Evolutionary conservation across 176 grass and related monocot species (phyloP), one percentile per base, ranked within the genome.

Genomic region (Tillandsia leiboldiana): DNA sequence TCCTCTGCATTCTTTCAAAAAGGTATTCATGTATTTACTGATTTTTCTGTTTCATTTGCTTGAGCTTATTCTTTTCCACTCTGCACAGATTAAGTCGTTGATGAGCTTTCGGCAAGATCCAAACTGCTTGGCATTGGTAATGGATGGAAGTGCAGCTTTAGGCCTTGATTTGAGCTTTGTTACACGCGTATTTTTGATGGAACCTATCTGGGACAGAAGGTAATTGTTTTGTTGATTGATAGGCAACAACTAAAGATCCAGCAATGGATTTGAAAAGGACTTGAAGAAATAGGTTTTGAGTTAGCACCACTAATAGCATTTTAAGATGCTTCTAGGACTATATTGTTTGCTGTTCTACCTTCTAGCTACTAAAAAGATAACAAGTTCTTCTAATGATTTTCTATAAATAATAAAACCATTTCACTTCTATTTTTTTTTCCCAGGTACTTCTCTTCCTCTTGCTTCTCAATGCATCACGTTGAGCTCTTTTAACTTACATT

Each of bases 141-240:
- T 97, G 86, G 93, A 97, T 87, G 93, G 93, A 79, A 97, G 89
- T 77, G 93, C 88, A 48, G 89, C 93, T 51, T 69, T 97, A 65
- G 93, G 93, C 49, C 86, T 97, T 76, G 92, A 96, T 84, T 80
- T 96, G 86, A 97, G 93, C 74, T 97, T 97, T 79, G 93, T 92
- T 63, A 71, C 84, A 48, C 61, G 81, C 75, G 93, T 97, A 70
- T 97, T 97, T 69, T 83, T 97, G 70, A 97, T 97, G 93, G 93
- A 97, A 80, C 93, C 93, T 69, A 97, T 97, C 73, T 97, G 93
- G 93, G 89, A 97, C 56, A 89, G 89, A 75, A 97, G 93, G 93
- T 88, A 84, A 74, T 73, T 22, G 51, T 29, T 51, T 10, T 70
- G 2, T 42, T 61, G 47, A 48, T n/a, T 13, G 63, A 23, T 2